phyloP scores from a whole-genome alignment of 352 stramenopile genomes.

The Pythium dissotocum region DNA sequence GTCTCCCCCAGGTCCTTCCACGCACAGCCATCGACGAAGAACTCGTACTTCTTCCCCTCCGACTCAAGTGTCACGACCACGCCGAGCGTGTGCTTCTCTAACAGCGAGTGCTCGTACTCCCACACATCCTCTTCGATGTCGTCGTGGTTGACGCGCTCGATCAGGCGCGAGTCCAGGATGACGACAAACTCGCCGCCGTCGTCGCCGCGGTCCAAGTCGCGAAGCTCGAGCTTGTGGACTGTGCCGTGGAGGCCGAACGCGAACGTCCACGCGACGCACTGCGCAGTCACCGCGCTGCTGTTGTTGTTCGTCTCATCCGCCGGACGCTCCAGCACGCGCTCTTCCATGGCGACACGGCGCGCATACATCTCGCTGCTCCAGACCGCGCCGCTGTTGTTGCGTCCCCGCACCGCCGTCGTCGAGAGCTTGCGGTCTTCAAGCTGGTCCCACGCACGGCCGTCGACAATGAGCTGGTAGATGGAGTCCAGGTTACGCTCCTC shows the following conservation, averaged over 20 bases:
- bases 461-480: slow-evolving; percentile 70
- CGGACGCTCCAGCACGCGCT: slow-evolving; percentile 36
- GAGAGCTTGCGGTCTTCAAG: slow-evolving; percentile 57
- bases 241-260: slow-evolving; percentile 74
- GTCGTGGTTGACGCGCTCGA: slow-evolving; percentile 58
- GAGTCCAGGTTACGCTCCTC: slow-evolving; percentile 66
- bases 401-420: slow-evolving; percentile 8
- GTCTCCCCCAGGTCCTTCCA: slow-evolving; percentile 78
- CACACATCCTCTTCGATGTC: slow-evolving; percentile 67
- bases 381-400: slow-evolving; percentile 38
- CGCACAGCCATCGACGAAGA: slow-evolving; percentile 72
- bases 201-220: slow-evolving; percentile 64
- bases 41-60: slow-evolving; percentile 68
- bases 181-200: slow-evolving; percentile 78
- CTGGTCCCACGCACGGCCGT: slow-evolving; percentile 67
- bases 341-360: slow-evolving; percentile 60
- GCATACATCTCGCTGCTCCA: slow-evolving; percentile 84
- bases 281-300: slow-evolving; percentile 35
- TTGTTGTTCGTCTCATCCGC: slow-evolving; percentile 29
- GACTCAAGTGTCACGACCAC: slow-evolving; percentile 66
- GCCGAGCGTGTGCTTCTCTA: slow-evolving; percentile 69
- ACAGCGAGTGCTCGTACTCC: slow-evolving; percentile 73
- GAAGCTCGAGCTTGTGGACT: slow-evolving; percentile 76
- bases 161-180: slow-evolving; percentile 67
- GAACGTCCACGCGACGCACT: slow-evolving; percentile 76